phyloP scores from a whole-genome alignment of 495 filamentous ascomycete species.

The Ramalina intermedia region DNA sequence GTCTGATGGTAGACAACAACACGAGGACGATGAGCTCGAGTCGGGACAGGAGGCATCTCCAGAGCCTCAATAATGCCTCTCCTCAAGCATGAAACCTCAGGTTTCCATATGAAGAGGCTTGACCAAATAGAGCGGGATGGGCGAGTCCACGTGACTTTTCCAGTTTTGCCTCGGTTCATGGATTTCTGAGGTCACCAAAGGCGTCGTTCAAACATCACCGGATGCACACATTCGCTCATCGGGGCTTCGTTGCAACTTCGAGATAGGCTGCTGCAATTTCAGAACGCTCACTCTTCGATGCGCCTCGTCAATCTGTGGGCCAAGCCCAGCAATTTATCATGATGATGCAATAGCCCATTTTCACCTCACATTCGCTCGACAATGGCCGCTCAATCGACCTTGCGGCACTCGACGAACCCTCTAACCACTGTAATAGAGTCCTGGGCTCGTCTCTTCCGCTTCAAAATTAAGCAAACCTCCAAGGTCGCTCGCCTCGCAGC shows the following conservation, averaged over 20 bases:
- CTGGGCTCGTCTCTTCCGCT: conserved; percentile 47
- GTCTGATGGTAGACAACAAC: conserved; percentile 65
- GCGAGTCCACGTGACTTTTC: no score
- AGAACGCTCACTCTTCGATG: no score
- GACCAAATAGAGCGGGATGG: no score
- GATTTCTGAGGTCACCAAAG: no score
- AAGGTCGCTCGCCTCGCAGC: conserved; percentile 56
- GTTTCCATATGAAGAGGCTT: no score
- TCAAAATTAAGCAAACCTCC: conserved; percentile 46
- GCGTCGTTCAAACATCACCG: no score
- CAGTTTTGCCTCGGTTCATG: no score
- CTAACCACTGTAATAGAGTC: conserved; percentile 52
- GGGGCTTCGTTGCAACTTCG: no score
- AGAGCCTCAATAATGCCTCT: neutral
- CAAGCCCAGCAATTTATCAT: neutral
- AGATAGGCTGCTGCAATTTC: no score
- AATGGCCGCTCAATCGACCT: conserved; percentile 82
- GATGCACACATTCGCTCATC: no score
- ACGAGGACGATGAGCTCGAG: conserved; percentile 23
- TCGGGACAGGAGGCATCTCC: conserved; percentile 2
- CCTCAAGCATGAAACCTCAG: no score
- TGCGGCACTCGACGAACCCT: conserved; percentile 55
- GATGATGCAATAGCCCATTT: neutral
- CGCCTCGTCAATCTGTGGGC: no score
- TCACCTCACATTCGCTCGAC: neutral